A percentile compares a stretch with the other conserved stretches of the same genome.
Conservation (phyloP, 345 rosid species). For the Theobroma cacao region DNA sequence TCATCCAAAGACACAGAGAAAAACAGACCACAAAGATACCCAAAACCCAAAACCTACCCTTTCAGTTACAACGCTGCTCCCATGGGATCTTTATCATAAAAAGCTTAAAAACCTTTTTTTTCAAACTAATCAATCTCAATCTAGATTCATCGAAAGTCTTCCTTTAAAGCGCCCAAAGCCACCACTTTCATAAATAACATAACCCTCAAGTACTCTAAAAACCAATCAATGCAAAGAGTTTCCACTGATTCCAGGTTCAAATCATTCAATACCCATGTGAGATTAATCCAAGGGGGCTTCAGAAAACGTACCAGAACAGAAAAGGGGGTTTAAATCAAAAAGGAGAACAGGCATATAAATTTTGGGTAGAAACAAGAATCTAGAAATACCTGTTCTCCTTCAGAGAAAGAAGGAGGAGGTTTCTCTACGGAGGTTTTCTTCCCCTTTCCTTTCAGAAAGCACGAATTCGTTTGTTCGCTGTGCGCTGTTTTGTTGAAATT, state of each 20-base stretch:
- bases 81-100: constrained; percentile 20
- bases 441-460: no score
- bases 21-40: constrained; percentile 24
- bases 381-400: constrained; percentile 8
- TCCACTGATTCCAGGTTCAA: not conserved
- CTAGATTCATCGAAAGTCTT: not conserved
- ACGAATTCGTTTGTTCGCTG: not conserved
- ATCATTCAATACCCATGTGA: not conserved
- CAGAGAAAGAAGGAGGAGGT: not conserved
- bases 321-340: not conserved
- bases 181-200: not conserved
- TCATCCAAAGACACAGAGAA: constrained; percentile 55
- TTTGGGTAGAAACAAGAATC: not conserved
- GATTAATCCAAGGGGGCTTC: not conserved
- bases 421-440: not conserved
- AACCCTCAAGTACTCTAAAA: not conserved
- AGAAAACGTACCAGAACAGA: constrained; percentile 8
- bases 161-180: not conserved
- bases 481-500: not conserved
- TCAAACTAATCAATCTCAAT: not conserved
- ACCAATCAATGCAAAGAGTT: not conserved
- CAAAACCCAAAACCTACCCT: constrained; percentile 21
- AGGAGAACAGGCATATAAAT: constrained; percentile 15
- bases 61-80: constrained; percentile 20
- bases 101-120: not conserved